Evolutionary conservation across 352 stramenopile genomes (phyloP).

Genomic region (Globisporangium barbulae): DNA sequence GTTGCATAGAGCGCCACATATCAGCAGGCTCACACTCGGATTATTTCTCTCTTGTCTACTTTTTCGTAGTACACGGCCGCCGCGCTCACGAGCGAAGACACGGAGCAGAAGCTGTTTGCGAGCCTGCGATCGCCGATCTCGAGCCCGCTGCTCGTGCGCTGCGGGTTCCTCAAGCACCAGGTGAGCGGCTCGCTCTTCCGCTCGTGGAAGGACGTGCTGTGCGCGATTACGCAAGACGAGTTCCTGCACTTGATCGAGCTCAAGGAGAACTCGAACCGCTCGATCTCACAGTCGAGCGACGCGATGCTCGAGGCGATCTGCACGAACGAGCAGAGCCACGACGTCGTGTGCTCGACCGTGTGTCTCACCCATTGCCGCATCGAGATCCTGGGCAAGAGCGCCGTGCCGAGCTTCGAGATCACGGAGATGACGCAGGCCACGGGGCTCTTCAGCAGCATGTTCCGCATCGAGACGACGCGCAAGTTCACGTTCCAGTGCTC

Average conservation of each 20-base stretch:
- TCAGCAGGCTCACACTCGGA: neutral
- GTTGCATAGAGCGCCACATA: neutral
- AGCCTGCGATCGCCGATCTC: conserved; percentile 62
- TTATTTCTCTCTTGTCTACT: neutral
- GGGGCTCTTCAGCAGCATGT: conserved; percentile 58
- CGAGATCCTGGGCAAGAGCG: conserved; percentile 70
- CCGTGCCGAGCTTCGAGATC: conserved; percentile 67
- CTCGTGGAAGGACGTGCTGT: conserved; percentile 73
- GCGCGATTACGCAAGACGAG: conserved; percentile 72
- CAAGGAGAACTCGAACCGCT: conserved; percentile 57
- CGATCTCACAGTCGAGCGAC: conserved; percentile 52
- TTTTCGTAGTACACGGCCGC: conserved; percentile 59
- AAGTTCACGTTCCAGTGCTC: conserved; percentile 81
- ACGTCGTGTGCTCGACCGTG: conserved; percentile 52
- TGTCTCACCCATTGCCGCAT: conserved; percentile 65
- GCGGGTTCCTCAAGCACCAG: conserved; percentile 78
- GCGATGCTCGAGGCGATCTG: conserved; percentile 55
- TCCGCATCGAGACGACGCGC: conserved; percentile 55
- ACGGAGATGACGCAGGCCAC: conserved; percentile 54
- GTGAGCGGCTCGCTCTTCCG: conserved; percentile 69
- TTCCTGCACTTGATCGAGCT: conserved; percentile 73
- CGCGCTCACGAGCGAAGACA: conserved; percentile 53
- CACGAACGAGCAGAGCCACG: conserved; percentile 43
- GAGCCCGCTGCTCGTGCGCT: conserved; percentile 68
- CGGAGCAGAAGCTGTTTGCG: conserved; percentile 57